Conservation (phyloP, 73 alveolate species). For the Loxodes magnus region DNA sequence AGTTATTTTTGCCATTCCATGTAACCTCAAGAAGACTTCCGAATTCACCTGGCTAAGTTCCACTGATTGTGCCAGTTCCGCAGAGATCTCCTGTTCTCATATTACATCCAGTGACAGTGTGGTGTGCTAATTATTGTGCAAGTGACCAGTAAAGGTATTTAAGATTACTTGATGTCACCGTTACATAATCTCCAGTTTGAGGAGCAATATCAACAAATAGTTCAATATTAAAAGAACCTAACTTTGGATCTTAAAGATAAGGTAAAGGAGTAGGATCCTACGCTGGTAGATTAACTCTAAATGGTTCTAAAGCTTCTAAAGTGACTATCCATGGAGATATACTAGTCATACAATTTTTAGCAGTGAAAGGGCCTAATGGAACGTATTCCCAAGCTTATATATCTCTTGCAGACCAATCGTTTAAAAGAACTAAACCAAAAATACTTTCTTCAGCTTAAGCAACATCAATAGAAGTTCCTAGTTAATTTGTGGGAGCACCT, state of each 20-base stretch:
- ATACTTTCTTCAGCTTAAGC: slow-evolving; percentile 21
- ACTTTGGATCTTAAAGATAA: slow-evolving; percentile 51
- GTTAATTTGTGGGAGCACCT: slow-evolving; percentile 54
- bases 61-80: slow-evolving; percentile 86
- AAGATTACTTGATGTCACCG: slow-evolving; percentile 59
- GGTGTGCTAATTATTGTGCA: slow-evolving; percentile 68
- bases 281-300: slow-evolving; percentile 48
- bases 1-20: slow-evolving; percentile 71
- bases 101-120: slow-evolving; percentile 79
- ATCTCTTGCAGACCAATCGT: slow-evolving; percentile 97
- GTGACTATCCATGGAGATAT: slow-evolving; percentile 92
- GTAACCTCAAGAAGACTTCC: slow-evolving; percentile 75
- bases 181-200: slow-evolving; percentile 21
- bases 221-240: slow-evolving; percentile 62
- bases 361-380: slow-evolving; percentile 89
- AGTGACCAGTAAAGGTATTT: slow-evolving; percentile 88
- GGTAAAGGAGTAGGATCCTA: slow-evolving; percentile 89
- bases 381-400: slow-evolving; percentile 80
- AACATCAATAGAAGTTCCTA: slow-evolving; percentile 5
- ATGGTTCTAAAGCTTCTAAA: slow-evolving; percentile 82
- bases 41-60: slow-evolving; percentile 49
- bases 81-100: slow-evolving; percentile 72
- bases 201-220: slow-evolving; percentile 47
- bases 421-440: slow-evolving; percentile 72
- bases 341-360: slow-evolving; percentile 69